Evolutionary conservation across 2,329 filamentous ascomycete species (phyloP).

Genomic region (Parafenestella ontariensis): DNA sequence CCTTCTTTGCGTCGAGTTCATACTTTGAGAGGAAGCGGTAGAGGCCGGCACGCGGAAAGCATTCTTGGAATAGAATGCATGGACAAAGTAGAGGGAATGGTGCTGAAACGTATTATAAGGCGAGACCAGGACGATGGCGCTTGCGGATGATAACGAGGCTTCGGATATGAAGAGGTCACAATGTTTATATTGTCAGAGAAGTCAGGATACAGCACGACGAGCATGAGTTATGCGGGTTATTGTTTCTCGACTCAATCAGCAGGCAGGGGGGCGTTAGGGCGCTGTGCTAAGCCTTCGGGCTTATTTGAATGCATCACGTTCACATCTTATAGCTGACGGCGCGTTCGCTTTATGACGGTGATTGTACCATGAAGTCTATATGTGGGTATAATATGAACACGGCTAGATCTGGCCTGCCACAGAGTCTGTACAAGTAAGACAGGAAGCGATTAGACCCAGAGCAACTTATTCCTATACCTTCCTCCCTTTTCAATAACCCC

Average conservation of each 20-base stretch:
- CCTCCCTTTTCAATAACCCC: neutral
- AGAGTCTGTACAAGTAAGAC: no score
- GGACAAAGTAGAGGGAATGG: neutral
- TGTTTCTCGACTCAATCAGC: conserved; percentile 6
- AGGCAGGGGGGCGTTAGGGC: conserved; percentile 20
- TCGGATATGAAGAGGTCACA: neutral
- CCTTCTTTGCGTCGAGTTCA: conserved; percentile 83
- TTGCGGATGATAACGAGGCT: neutral
- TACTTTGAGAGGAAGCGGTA: conserved; percentile 87
- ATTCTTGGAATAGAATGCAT: neutral
- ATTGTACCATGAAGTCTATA: neutral
- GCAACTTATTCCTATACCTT: neutral
- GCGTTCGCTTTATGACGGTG: neutral
- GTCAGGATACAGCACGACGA: neutral
- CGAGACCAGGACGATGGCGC: neutral
- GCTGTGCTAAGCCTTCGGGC: neutral
- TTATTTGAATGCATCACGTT: conserved; percentile 5
- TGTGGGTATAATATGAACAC: neutral
- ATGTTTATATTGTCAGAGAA: conserved; percentile 1
- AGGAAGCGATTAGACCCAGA: neutral
- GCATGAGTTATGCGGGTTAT: neutral
- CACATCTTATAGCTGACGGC: neutral
- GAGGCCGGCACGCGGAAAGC: neutral
- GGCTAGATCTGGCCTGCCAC: neutral
- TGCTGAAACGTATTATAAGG: neutral